phyloP scores from a whole-genome alignment of 2,329 filamentous ascomycete genomes.

The Colletotrichum neosansevieriae region DNA sequence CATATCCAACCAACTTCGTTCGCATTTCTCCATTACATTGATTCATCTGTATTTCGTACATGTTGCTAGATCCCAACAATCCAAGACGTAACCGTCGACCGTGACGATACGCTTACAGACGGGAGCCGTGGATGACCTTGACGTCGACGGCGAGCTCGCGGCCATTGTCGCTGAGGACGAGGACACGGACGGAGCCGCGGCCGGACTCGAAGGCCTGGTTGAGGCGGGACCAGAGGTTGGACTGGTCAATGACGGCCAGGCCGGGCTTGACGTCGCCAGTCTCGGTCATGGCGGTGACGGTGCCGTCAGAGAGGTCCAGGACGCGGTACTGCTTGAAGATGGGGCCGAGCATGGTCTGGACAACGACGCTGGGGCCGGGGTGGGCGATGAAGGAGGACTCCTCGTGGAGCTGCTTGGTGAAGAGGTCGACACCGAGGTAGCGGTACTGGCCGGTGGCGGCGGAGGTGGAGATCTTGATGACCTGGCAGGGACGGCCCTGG shows the following conservation, averaged over 20 bases:
- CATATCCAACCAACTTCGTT: conserved; percentile 44
- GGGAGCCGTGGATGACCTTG: conserved; percentile 92
- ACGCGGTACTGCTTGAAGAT: conserved; percentile 99
- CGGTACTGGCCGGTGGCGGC: conserved; percentile 98
- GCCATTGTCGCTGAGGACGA: conserved; percentile 94
- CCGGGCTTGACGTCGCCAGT: conserved; percentile 98
- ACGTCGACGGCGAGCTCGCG: conserved; percentile 97
- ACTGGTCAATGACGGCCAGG: conserved; percentile 94
- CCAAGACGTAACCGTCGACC: conserved; percentile 38
- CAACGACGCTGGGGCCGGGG: conserved; percentile 94
- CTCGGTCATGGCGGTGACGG: conserved; percentile 98
- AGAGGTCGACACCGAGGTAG: conserved; percentile 99
- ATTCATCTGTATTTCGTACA: conserved; percentile 40
- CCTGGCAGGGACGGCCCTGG: conserved; percentile 98
- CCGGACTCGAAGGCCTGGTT: conserved; percentile 88
- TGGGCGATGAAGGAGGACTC: conserved; percentile 98
- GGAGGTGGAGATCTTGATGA: conserved; percentile 99
- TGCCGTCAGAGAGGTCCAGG: conserved; percentile 90
- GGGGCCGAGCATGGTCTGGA: conserved; percentile 99
- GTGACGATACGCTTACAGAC: conserved; percentile 62
- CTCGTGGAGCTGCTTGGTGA: conserved; percentile 99
- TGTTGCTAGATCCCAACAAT: conserved; percentile 44
- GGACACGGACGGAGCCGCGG: conserved; percentile 91
- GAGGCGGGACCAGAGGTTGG: conserved; percentile 85
- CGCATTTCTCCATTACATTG: conserved; percentile 42